Evolutionary conservation across 805 yeast species (phyloP), one percentile per base, ranked within the genome.

Genomic region (Cephaloascus albidus): DNA sequence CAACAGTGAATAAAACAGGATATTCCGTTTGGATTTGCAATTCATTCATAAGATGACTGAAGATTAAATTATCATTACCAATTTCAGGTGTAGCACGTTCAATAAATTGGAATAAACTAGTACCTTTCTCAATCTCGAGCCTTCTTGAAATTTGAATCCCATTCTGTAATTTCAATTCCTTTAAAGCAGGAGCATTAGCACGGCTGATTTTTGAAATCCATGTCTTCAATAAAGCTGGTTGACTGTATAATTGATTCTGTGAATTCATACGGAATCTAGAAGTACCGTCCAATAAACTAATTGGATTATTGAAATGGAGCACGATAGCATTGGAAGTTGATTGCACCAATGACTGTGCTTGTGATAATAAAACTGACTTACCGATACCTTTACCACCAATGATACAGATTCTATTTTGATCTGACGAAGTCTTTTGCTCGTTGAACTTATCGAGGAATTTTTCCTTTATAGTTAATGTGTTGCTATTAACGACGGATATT

Each of bases 301-400:
- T 73, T 1, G 87, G 78, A 44, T 76, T 63, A 20, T 87, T 76
- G 15, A 87, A 57, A 37, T 84, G 85, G 36, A 88, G 50, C 3
- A 85, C 60, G 14, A 81, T 65, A 20, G 71, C 58, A 15, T 64
- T 57, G 26, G 59, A 53, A 27, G 66, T 45, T 8, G 58, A 50
- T 8, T 61, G 53, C 3, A 78, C 71, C 36, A 84, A 57, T 0
- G 82, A 76, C 34, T 81, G 81, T 2, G 80, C 66, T 57, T 88
- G 96, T 0, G 89, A 58, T 36, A 88, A 50, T 31, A 81, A 51
- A 0, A 86, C 75, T 3, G 90, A 74, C 63, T 88, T 89, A 5
- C 97, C 97, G 10, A 74, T 69, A 37, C 96, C 96, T 35, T 74
- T 60, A 40, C 72, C 79, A 34, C 95, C 95, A 17, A 74, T 55